These are phyloP conservation scores for grape (Vitis vinifera) DNA, from an alignment of 164 flowering plant genomes.

Conservation along the genomic window DNA sequence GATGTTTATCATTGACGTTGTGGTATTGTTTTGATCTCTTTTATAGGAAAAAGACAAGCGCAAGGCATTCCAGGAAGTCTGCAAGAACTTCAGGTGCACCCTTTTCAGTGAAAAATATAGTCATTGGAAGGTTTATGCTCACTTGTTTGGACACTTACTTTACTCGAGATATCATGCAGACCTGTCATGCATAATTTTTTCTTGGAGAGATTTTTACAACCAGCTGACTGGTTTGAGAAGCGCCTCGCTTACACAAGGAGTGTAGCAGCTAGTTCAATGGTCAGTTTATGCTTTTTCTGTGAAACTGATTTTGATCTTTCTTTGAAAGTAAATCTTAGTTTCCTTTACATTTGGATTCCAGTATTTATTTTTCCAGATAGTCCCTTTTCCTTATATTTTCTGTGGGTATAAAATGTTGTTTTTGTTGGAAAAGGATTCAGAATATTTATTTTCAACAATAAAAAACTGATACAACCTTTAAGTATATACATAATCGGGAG, in stretches of 20 bases:
- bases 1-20: background rate
- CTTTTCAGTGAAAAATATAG: background rate
- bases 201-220: constrained; percentile 84
- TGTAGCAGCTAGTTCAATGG: constrained; percentile 99
- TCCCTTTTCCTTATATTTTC: background rate
- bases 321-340: background rate
- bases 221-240: constrained; percentile 97
- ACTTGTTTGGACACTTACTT: constrained; percentile 2
- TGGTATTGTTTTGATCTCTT: constrained; percentile 10
- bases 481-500: no score
- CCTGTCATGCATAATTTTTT: constrained; percentile 98
- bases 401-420: background rate
- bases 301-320: background rate
- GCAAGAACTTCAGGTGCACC: constrained; percentile 80
- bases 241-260: constrained; percentile 93
- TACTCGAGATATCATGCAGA: constrained; percentile 43
- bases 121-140: background rate
- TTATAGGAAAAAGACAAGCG: constrained; percentile 81
- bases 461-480: no score
- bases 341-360: background rate
- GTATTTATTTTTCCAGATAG: background rate
- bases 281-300: constrained; percentile 23
- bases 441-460: no score
- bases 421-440: no score
- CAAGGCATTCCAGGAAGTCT: constrained; percentile 81